Percentiles rank a stretch among this genome's conserved stretches.
These are phyloP conservation scores for Naganishia cerealis DNA, from an alignment of 1,284 basidiomycete genomes.

Conservation along the genomic window DNA sequence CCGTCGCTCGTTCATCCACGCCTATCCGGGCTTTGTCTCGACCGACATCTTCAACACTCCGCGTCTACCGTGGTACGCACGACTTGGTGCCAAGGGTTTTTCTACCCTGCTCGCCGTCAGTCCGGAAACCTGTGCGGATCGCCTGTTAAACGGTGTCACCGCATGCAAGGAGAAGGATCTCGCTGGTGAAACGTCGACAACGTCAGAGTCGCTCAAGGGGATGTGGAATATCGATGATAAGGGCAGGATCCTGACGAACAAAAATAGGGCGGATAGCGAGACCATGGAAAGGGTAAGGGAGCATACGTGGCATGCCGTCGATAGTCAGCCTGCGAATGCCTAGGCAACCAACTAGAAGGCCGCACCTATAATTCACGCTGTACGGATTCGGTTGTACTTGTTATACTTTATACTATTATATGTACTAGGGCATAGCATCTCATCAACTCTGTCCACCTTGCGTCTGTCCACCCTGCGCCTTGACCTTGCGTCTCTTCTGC, in stretches of 20 bases:
- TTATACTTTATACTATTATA: background rate
- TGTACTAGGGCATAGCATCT: background rate
- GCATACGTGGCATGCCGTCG: conserved; percentile 32
- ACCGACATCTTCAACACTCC: conserved; percentile 26
- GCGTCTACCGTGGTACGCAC: conserved; percentile 23
- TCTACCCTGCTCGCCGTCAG: conserved; percentile 9
- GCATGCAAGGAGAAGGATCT: conserved; percentile 19
- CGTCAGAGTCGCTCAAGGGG: background rate
- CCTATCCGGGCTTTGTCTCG: conserved; percentile 34
- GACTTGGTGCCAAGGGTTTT: conserved; percentile 7
- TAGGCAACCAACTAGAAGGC: background rate
- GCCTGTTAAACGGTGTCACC: conserved; percentile 19
- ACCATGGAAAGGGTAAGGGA: conserved; percentile 29
- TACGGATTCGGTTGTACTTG: background rate
- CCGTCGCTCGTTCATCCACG: conserved; percentile 30
- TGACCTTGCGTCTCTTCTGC: conserved; percentile 9
- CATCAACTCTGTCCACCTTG: background rate
- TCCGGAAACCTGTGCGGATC: conserved; percentile 32
- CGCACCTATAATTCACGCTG: background rate
- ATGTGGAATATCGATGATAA: conserved; percentile 33
- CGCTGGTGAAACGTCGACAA: background rate
- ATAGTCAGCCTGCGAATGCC: conserved; percentile 15
- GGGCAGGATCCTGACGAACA: conserved; percentile 25
- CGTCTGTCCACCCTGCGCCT: background rate
- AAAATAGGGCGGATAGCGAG: conserved; percentile 20